A percentile compares a stretch with the other conserved stretches of the same genome.
Evolutionary conservation across 495 filamentous ascomycete genomes (phyloP).

Genomic region (Aspergillus nanangensis): DNA sequence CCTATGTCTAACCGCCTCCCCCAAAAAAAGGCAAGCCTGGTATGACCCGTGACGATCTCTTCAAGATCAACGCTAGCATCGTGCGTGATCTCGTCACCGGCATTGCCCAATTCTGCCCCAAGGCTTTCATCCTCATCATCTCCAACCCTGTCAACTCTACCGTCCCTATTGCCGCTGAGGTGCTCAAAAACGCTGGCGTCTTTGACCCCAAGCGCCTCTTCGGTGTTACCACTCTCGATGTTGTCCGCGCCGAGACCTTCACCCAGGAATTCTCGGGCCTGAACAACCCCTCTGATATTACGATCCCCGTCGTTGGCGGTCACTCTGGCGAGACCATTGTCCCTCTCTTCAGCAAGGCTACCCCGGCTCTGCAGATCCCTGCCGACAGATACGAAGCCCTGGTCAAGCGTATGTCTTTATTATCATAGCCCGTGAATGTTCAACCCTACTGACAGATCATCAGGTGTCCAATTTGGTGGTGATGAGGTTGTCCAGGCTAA

Average conservation of each 20-base stretch:
- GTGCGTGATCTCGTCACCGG: constrained; percentile 82
- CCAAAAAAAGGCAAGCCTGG: constrained; percentile 79
- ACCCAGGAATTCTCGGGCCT: constrained; percentile 79
- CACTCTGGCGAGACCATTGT: constrained; percentile 98
- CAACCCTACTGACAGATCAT: constrained; percentile 1
- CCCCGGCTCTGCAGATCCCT: constrained; percentile 74
- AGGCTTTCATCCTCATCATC: constrained; percentile 92
- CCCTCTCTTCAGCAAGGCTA: constrained; percentile 89
- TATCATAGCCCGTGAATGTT: no score
- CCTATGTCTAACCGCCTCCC: no score
- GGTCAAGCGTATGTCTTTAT: constrained; percentile 88
- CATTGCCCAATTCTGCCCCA: constrained; percentile 80
- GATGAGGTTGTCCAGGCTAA: constrained; percentile 99
- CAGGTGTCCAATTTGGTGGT: constrained; percentile 93
- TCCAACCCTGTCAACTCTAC: constrained; percentile 99
- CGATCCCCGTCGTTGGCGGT: constrained; percentile 90
- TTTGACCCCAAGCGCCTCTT: constrained; percentile 94
- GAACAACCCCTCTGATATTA: constrained; percentile 73
- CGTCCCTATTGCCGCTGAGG: constrained; percentile 94
- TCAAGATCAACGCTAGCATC: constrained; percentile 97
- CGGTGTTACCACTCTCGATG: constrained; percentile 96
- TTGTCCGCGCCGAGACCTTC: constrained; percentile 97
- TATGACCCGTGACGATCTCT: constrained; percentile 98
- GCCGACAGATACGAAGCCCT: constrained; percentile 80
- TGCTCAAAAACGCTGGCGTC: constrained; percentile 85